A percentile compares a stretch with the other conserved stretches of the same genome.
phyloP scores from a whole-genome alignment of 768 basidiomycete species.

The Paxillus rubicundulus region DNA sequence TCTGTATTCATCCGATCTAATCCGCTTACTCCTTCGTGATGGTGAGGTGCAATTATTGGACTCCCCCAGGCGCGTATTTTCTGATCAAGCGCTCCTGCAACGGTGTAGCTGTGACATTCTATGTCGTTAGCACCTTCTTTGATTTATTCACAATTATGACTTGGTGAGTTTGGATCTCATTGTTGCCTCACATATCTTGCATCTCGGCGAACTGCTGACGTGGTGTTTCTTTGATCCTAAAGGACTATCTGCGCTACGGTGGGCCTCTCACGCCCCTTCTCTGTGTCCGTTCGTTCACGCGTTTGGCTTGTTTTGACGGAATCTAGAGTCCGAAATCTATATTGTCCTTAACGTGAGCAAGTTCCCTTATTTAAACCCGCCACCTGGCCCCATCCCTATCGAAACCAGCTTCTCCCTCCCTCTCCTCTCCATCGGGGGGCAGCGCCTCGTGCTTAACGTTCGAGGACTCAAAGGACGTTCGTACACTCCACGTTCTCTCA shows the following conservation, averaged over 20 bases:
- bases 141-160: not conserved
- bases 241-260: not conserved
- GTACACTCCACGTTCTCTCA: constrained; percentile 5
- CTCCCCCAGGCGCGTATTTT: not conserved
- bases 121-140: not conserved
- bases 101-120: not conserved
- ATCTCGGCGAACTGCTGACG: not conserved
- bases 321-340: not conserved
- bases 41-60: constrained; percentile 11
- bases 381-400: too few species aligned
- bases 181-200: not conserved
- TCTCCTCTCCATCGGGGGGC: constrained; percentile 14
- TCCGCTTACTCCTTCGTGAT: constrained; percentile 21
- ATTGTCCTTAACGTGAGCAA: not conserved
- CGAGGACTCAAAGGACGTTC: constrained; percentile 6
- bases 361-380: not conserved
- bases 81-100: not conserved
- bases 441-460: constrained; percentile 20
- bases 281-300: too few species aligned
- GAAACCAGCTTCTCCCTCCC: constrained; percentile 14
- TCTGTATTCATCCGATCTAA: constrained; percentile 8
- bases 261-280: not conserved
- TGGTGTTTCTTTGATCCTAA: not conserved
- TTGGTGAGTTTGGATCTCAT: not conserved
- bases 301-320: not conserved